phyloP scores from a whole-genome alignment of 495 filamentous ascomycete species.

The Hyaloscypha hepaticicola region DNA sequence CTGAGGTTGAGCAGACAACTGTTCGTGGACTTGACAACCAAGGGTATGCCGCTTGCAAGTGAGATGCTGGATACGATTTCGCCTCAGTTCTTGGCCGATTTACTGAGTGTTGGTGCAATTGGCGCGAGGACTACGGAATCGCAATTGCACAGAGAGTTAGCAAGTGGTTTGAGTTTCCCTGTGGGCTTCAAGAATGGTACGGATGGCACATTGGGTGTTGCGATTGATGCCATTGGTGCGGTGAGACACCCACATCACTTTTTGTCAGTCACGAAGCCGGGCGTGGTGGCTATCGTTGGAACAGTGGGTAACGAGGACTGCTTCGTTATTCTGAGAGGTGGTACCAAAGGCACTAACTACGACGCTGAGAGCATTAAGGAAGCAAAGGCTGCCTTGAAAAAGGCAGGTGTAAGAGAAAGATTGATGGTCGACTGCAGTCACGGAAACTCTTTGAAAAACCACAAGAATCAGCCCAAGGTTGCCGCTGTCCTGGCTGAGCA shows the following conservation, averaged over 20 bases:
- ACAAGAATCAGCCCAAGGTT: constrained; percentile 97
- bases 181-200: constrained; percentile 99
- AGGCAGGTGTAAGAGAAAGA: constrained; percentile 64
- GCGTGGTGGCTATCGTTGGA: constrained; percentile 92
- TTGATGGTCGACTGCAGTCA: constrained; percentile 99
- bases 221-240: constrained; percentile 95
- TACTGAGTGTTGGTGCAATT: constrained; percentile 87
- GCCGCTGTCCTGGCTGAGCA: constrained; percentile 80
- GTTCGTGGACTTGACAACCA: constrained; percentile 90
- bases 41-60: constrained; percentile 96
- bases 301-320: constrained; percentile 97
- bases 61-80: constrained; percentile 99
- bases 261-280: constrained; percentile 96
- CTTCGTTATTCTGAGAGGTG: constrained; percentile 95
- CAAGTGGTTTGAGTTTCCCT: constrained; percentile 91
- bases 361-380: constrained; percentile 78
- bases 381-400: constrained; percentile 66
- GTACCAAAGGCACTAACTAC: constrained; percentile 92
- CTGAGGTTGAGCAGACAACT: constrained; percentile 82
- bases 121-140: constrained; percentile 95
- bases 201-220: constrained; percentile 84
- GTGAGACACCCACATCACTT: constrained; percentile 95
- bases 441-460: constrained; percentile 93
- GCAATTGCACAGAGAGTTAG: constrained; percentile 92
- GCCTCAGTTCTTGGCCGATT: constrained; percentile 95